Percentiles rank a stretch among this genome's conserved stretches.
Evolutionary conservation across 23 red algal species (phyloP).

Genomic region (Gracilaria caudata): DNA sequence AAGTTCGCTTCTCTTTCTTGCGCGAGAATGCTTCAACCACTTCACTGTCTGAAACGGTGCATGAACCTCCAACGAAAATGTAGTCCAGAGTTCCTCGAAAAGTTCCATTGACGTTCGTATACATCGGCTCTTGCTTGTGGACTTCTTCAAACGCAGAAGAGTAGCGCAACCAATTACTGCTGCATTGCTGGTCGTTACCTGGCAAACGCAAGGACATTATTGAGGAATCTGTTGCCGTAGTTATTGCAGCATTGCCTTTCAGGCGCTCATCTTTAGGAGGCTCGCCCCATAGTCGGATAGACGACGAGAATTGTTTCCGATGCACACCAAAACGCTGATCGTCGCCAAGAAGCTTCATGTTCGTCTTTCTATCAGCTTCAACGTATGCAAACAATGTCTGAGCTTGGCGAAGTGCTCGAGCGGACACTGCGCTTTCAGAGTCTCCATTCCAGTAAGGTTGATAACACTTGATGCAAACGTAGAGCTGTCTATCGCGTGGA

Average conservation of each 20-base stretch:
- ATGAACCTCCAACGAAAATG: slow-evolving; percentile 46
- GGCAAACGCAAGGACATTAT: neutral
- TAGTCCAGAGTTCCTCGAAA: slow-evolving; percentile 58
- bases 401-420: slow-evolving; percentile 12
- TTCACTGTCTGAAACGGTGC: neutral
- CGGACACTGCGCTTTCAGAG: slow-evolving; percentile 24
- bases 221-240: neutral
- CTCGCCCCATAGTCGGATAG: neutral
- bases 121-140: slow-evolving; percentile 30
- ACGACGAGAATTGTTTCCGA: neutral
- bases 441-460: slow-evolving; percentile 49
- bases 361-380: slow-evolving; percentile 10
- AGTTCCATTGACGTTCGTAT: slow-evolving; percentile 39
- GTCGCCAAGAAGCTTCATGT: neutral
- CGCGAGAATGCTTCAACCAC: neutral
- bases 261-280: neutral
- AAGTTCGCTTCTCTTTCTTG: slow-evolving; percentile 2
- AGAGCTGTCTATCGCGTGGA: slow-evolving; percentile 38
- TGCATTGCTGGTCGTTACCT: neutral
- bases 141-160: slow-evolving; percentile 2
- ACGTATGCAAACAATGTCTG: slow-evolving; percentile 20
- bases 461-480: slow-evolving; percentile 23
- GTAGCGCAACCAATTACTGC: slow-evolving; percentile 26
- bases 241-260: neutral
- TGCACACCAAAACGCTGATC: neutral